phyloP scores from a whole-genome alignment of 306 rosid species.

The Castanospermum australe region DNA sequence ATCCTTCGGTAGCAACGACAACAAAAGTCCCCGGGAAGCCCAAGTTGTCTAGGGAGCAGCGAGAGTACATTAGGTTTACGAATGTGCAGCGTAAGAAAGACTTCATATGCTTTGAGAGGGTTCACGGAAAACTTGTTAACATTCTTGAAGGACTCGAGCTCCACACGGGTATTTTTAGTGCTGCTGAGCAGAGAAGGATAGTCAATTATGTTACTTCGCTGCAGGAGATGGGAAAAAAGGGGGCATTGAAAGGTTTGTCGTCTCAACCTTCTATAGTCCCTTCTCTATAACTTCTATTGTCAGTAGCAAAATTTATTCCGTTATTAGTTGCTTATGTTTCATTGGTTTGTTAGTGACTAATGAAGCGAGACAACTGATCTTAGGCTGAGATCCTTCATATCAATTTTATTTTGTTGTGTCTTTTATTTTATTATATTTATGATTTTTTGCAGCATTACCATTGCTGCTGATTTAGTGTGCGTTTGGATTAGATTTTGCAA shows the following conservation, averaged over 20 bases:
- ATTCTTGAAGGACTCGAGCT: slow-evolving; percentile 65
- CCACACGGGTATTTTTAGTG: slow-evolving; percentile 57
- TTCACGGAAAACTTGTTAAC: slow-evolving; percentile 47
- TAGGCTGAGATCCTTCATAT: background rate
- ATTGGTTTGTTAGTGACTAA: background rate
- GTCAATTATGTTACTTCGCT: slow-evolving; percentile 43
- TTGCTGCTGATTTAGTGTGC: too few relatives aligned
- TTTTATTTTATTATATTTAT: too few relatives aligned
- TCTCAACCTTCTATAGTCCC: background rate
- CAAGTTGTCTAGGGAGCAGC: slow-evolving; percentile 50
- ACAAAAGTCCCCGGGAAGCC: slow-evolving; percentile 43
- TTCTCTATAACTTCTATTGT: background rate
- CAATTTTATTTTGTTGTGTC: too few relatives aligned
- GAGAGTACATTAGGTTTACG: slow-evolving; percentile 54
- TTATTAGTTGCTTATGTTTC: background rate
- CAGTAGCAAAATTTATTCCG: background rate
- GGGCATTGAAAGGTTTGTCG: slow-evolving; percentile 57
- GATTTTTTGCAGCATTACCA: too few relatives aligned
- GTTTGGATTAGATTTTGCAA: too few relatives aligned
- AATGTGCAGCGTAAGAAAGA: slow-evolving; percentile 49
- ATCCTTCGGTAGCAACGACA: slow-evolving; percentile 33
- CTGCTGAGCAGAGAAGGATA: slow-evolving; percentile 62
- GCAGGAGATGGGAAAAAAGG: slow-evolving; percentile 48
- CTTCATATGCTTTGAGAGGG: slow-evolving; percentile 56
- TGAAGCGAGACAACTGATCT: background rate